Percentiles rank a stretch among this genome's conserved stretches.
Evolutionary conservation across 192 early-diverging fungal genomes (phyloP).

Genomic region (Coemansia sp.): DNA sequence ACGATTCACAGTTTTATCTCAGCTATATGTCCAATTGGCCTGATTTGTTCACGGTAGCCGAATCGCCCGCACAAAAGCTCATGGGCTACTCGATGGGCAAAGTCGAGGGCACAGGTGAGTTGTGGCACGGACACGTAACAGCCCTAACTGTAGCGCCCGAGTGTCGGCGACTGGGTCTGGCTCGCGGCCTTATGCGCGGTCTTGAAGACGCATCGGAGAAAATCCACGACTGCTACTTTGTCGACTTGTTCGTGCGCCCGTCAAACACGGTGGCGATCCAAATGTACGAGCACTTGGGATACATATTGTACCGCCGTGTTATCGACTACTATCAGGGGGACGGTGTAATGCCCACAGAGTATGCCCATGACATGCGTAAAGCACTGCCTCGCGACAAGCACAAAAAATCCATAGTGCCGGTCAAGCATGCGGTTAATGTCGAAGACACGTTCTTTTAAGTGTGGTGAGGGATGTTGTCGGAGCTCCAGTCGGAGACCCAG

Average conservation of each 20-base stretch:
- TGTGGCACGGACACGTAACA: slow-evolving; percentile 99
- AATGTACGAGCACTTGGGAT: slow-evolving; percentile 94
- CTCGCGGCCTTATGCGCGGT: slow-evolving; percentile 82
- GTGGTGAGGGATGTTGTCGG: background rate
- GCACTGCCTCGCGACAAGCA: slow-evolving; percentile 80
- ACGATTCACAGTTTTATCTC: slow-evolving; percentile 92
- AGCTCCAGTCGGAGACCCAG: slow-evolving; percentile 20
- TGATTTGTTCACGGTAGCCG: slow-evolving; percentile 85
- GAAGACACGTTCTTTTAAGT: slow-evolving; percentile 13
- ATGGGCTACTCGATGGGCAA: slow-evolving; percentile 97
- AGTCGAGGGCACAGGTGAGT: slow-evolving; percentile 81
- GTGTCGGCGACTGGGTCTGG: slow-evolving; percentile 89
- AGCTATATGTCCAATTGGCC: slow-evolving; percentile 93
- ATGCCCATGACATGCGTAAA: slow-evolving; percentile 96
- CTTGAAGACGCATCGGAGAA: slow-evolving; percentile 91
- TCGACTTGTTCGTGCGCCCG: slow-evolving; percentile 94
- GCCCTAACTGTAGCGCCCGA: slow-evolving; percentile 96
- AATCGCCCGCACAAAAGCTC: slow-evolving; percentile 62
- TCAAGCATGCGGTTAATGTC: slow-evolving; percentile 29
- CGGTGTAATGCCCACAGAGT: slow-evolving; percentile 68
- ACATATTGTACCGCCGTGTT: slow-evolving; percentile 86
- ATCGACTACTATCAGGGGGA: slow-evolving; percentile 79
- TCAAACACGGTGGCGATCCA: slow-evolving; percentile 88
- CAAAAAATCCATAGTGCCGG: slow-evolving; percentile 40
- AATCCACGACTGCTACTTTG: slow-evolving; percentile 69